Evolutionary conservation across 2,329 filamentous ascomycete species (phyloP).

Genomic region (Huntiella moniliformis): DNA sequence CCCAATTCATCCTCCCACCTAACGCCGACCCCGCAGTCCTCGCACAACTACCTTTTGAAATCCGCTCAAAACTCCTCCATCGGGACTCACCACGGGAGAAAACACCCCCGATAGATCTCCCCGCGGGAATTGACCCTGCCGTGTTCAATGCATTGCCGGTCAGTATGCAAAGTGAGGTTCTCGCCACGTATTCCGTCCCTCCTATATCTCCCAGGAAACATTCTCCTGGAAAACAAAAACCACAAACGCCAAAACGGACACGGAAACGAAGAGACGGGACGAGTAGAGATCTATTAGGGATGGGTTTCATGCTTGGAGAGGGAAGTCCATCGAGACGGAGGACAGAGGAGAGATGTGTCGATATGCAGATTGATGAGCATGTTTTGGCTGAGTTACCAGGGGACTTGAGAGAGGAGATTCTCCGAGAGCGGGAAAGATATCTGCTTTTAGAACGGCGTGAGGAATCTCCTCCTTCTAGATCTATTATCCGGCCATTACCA

Average conservation of each 20-base stretch:
- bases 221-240: no score
- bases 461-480: background rate
- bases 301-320: background rate
- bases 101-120: background rate
- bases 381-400: conserved; percentile 72
- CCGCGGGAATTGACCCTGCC: conserved; percentile 52
- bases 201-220: no score
- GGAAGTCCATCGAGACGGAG: conserved; percentile 4
- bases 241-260: conserved; percentile 28
- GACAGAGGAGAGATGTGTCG: background rate
- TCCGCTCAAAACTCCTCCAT: conserved; percentile 53
- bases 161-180: conserved; percentile 67
- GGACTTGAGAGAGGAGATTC: conserved; percentile 58
- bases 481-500: conserved; percentile 23
- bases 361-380: conserved; percentile 38
- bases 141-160: conserved; percentile 68
- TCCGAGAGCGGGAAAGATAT: conserved; percentile 50
- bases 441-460: background rate
- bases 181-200: conserved; percentile 27
- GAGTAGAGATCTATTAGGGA: conserved; percentile 16
- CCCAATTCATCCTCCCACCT: conserved; percentile 77
- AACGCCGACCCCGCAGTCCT: conserved; percentile 69
- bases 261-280: conserved; percentile 20
- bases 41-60: conserved; percentile 67
- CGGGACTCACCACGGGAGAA: conserved; percentile 23